Evolutionary conservation across 805 yeast species (phyloP).

Genomic region (Cyberlindnera maritima): DNA sequence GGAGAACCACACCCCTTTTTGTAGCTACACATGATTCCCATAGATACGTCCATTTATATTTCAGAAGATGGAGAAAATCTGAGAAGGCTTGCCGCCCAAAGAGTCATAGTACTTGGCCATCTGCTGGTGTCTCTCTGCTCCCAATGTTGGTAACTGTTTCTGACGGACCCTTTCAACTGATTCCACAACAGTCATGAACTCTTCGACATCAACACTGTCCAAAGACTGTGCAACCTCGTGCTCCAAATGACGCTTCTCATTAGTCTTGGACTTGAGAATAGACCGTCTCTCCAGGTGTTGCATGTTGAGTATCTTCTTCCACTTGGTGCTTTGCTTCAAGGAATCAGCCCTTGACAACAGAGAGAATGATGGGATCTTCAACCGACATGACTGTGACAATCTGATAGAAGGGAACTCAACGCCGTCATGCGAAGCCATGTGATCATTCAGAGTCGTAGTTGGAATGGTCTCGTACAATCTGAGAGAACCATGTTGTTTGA

Average conservation of each 20-base stretch:
- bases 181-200: neutral
- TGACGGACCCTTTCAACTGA: neutral
- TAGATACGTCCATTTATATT: too few species aligned
- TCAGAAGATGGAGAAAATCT: neutral
- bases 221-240: neutral
- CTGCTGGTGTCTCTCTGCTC: neutral
- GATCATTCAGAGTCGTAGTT: neutral
- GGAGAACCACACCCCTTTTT: too few species aligned
- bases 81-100: neutral
- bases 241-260: neutral
- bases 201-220: neutral
- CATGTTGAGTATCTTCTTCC: neutral
- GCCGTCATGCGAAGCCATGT: neutral
- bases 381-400: slow-evolving; percentile 1
- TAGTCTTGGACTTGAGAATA: slow-evolving; percentile 6
- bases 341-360: neutral
- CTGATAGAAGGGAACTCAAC: neutral
- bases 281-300: neutral
- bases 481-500: slow-evolving; percentile 7
- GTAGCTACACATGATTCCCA: too few species aligned
- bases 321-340: neutral
- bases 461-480: neutral
- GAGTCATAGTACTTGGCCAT: neutral
- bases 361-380: neutral
- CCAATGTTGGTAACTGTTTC: neutral